phyloP scores from a whole-genome alignment of 73 alveolate species.

The Paramecium tetraurelia region DNA sequence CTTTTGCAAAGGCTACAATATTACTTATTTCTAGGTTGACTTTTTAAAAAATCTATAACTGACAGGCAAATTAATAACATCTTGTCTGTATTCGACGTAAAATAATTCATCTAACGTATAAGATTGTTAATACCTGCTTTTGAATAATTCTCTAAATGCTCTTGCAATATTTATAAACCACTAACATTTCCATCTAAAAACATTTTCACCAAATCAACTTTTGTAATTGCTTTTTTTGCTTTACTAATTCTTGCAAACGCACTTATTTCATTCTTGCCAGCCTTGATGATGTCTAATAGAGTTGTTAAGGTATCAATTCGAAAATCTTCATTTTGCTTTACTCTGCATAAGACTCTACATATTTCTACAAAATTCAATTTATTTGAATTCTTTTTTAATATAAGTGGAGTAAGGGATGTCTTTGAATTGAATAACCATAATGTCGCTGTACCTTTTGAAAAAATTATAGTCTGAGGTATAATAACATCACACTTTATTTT shows the following conservation, averaged over 20 bases:
- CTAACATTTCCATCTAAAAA: slow-evolving; percentile 13
- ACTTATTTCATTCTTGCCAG: neutral
- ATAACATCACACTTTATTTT: slow-evolving; percentile 21
- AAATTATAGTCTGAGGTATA: neutral
- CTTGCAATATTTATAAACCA: neutral
- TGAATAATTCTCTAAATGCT: neutral
- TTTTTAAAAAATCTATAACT: slow-evolving; percentile 56
- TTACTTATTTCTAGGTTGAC: slow-evolving; percentile 16
- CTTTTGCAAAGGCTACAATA: neutral
- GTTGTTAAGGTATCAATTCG: slow-evolving; percentile 19
- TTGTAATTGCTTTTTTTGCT: neutral
- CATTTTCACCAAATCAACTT: slow-evolving; percentile 1
- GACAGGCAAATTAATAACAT: slow-evolving; percentile 49
- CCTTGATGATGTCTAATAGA: neutral
- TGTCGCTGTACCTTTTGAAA: slow-evolving; percentile 32
- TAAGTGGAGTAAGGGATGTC: neutral
- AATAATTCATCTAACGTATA: slow-evolving; percentile 33
- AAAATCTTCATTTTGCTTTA: slow-evolving; percentile 19
- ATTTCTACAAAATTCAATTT: slow-evolving; percentile 21
- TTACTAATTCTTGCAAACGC: neutral
- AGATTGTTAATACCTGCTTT: neutral
- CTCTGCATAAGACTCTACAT: slow-evolving; percentile 31
- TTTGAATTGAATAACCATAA: slow-evolving; percentile 45
- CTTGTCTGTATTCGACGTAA: slow-evolving; percentile 57
- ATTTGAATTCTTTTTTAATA: neutral